These are phyloP conservation scores for Pholiota molesta DNA, from an alignment of 768 basidiomycete genomes.

Conservation along the genomic window DNA sequence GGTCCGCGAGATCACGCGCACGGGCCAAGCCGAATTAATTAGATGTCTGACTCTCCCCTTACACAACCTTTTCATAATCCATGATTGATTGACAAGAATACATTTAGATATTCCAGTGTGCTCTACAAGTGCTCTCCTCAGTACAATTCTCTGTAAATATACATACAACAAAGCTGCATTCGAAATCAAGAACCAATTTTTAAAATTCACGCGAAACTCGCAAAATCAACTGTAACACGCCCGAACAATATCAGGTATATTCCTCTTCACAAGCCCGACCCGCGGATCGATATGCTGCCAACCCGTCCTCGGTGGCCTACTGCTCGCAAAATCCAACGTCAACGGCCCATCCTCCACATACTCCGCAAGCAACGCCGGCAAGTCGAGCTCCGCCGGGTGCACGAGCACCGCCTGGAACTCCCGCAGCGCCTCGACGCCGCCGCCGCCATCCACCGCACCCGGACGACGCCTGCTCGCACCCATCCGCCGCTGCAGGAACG, in stretches of 20 bases:
- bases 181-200: too few species aligned
- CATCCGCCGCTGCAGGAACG: neutral
- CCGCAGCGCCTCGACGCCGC: neutral
- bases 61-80: too few species aligned
- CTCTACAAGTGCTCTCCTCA: too few species aligned
- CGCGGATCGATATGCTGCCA: too few species aligned
- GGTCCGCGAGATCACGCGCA: neutral
- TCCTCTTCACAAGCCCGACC: too few species aligned
- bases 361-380: neutral
- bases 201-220: neutral
- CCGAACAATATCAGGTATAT: too few species aligned
- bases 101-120: too few species aligned
- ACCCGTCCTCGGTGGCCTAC: too few species aligned
- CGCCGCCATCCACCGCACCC: neutral
- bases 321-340: neutral
- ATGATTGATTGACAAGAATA: too few species aligned
- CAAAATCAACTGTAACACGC: neutral
- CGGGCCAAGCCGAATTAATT: neutral
- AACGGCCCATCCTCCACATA: neutral
- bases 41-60: too few species aligned
- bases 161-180: too few species aligned
- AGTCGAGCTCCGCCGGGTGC: neutral
- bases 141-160: too few species aligned
- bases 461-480: neutral
- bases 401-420: neutral